Evolutionary conservation across 2,329 filamentous ascomycete genomes (phyloP).

Genomic region (Emergomyces pasteurianus): DNA sequence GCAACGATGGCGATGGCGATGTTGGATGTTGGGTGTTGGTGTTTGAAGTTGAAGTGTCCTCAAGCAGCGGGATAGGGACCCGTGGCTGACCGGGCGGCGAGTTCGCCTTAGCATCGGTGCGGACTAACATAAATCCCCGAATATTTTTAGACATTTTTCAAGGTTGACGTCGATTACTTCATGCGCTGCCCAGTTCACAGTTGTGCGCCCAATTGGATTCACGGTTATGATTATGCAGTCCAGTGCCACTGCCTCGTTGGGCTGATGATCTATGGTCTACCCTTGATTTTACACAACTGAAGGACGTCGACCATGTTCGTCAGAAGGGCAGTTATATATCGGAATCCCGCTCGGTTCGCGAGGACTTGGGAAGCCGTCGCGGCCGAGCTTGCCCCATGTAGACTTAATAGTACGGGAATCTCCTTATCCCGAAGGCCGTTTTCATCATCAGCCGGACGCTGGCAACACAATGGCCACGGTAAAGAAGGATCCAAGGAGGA

Average conservation of each 20-base stretch:
- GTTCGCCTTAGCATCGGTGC: neutral
- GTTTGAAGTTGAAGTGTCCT: neutral
- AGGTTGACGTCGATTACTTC: neutral
- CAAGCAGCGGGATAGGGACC: neutral
- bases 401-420: constrained; percentile 4
- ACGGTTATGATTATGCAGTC: neutral
- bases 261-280: neutral
- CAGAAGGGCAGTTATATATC: constrained; percentile 1
- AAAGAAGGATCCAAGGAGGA: constrained; percentile 24
- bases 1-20: neutral
- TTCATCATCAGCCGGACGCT: constrained; percentile 30
- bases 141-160: neutral
- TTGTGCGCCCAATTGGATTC: neutral
- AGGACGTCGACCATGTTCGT: constrained; percentile 3
- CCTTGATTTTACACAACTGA: neutral
- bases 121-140: neutral
- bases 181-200: no score
- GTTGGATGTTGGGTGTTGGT: neutral
- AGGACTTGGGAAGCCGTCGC: neutral
- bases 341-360: neutral
- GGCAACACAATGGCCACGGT: constrained; percentile 26
- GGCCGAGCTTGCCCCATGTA: neutral
- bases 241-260: neutral
- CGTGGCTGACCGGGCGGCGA: neutral
- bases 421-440: constrained; percentile 16